Evolutionary conservation across 805 yeast species (phyloP).

Genomic region (Barnettozyma salicaria): DNA sequence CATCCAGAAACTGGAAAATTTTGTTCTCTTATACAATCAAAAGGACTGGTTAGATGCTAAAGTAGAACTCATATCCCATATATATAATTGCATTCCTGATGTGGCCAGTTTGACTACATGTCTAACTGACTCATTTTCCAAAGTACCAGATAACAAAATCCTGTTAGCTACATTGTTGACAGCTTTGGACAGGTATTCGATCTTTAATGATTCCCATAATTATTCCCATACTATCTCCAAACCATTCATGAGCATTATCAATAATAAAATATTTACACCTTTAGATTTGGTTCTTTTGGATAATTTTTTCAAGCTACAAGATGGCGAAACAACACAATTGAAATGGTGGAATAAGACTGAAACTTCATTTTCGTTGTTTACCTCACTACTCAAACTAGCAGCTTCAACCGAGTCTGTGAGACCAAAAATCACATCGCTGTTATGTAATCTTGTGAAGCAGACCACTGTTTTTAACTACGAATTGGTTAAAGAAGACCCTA

Average conservation of each 20-base stretch:
- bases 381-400: slow-evolving; percentile 54
- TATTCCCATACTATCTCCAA: slow-evolving; percentile 29
- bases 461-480: slow-evolving; percentile 50
- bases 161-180: slow-evolving; percentile 43
- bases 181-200: slow-evolving; percentile 35
- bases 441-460: slow-evolving; percentile 42
- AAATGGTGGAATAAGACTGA: slow-evolving; percentile 75
- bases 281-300: slow-evolving; percentile 55
- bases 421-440: slow-evolving; percentile 42
- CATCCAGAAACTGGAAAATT: slow-evolving; percentile 45
- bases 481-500: slow-evolving; percentile 44
- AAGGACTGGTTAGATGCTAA: slow-evolving; percentile 38
- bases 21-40: slow-evolving; percentile 32
- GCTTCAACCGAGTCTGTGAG: slow-evolving; percentile 31
- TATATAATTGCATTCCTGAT: slow-evolving; percentile 43
- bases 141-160: slow-evolving; percentile 36
- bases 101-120: slow-evolving; percentile 37
- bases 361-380: slow-evolving; percentile 53
- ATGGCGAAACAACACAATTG: slow-evolving; percentile 43
- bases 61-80: slow-evolving; percentile 29
- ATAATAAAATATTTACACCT: slow-evolving; percentile 34
- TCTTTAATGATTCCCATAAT: slow-evolving; percentile 32
- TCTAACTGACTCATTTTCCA: slow-evolving; percentile 36
- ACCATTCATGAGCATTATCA: slow-evolving; percentile 32
- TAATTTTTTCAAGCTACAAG: slow-evolving; percentile 55